phyloP scores from a whole-genome alignment of 371 early-diverging fungal species.

The Mortierella polycephala region DNA sequence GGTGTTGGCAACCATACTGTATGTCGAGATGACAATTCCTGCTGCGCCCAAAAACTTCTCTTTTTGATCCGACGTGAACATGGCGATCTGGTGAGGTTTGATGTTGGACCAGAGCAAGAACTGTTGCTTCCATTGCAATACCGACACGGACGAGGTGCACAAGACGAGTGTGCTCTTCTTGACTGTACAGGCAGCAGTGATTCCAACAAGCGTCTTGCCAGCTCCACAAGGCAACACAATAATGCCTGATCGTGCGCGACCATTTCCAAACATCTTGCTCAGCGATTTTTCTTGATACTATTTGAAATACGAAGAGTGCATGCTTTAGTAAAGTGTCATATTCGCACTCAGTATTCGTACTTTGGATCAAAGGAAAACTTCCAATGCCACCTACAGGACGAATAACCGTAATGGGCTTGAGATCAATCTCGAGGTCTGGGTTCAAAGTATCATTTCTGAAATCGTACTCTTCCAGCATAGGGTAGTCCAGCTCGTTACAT shows the following conservation, averaged over 20 bases:
- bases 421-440: conserved; percentile 93
- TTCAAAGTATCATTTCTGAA: conserved; percentile 93
- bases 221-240: conserved; percentile 99
- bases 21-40: conserved; percentile 98
- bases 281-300: conserved; percentile 98
- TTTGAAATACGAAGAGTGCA: not conserved
- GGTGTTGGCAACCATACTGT: conserved; percentile 97
- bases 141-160: conserved; percentile 98
- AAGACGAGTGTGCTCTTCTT: conserved; percentile 97
- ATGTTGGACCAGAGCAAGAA: conserved; percentile 96
- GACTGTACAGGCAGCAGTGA: conserved; percentile 99
- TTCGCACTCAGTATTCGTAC: not conserved
- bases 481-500: conserved; percentile 97
- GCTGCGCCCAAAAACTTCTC: conserved; percentile 90
- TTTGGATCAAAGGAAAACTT: not conserved
- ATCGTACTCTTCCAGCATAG: conserved; percentile 99
- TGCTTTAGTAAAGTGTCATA: not conserved
- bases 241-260: conserved; percentile 98
- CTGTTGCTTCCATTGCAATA: conserved; percentile 99
- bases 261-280: conserved; percentile 99
- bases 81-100: conserved; percentile 91
- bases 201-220: conserved; percentile 99
- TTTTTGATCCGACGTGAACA: conserved; percentile 98
- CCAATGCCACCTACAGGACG: conserved; percentile 68
- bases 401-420: conserved; percentile 96